Evolutionary conservation across 1,284 basidiomycete species (phyloP), one percentile per base, ranked within the genome.

Genomic region (Wolfiporia cocos): DNA sequence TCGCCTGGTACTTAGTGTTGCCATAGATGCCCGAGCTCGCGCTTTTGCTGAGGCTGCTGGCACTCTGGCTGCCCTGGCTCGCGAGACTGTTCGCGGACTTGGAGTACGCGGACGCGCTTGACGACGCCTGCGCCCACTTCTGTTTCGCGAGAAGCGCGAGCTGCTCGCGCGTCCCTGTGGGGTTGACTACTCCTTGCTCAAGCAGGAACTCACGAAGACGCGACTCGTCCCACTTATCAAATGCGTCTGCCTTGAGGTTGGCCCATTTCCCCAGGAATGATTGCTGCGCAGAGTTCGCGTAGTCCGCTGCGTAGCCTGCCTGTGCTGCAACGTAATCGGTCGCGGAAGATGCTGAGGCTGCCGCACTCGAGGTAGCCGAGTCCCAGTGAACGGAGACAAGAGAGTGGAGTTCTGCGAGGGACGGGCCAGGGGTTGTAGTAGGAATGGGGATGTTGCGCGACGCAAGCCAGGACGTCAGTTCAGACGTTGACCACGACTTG

Each of bases 131-230:
- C 9, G 66, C 63, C 51, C 84, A 85, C 61, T 80, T 76, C 53
- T 78, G 74, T 66, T 86, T 87, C 19, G 88, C 91, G 23, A 89
- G 71, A 14, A 86, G 66, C 14, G 83, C 70, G 23, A 96, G 79
- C 57, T 92, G 78, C 58, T 95, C 92, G 42, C 76, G 73, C 3
- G 81, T 81, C 3, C 86, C 84, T 19, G 75, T 73, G 11, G 92
- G 92, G 14, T 82, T 77, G 34, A 95, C 78, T 47, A 94, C 71
- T 34, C 92, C 92, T 50, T 92, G 82, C 56, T 90, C 78, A 44
- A 95, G 75, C n/a, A 96, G 71, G 65, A 86, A 94, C 50, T 86
- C 69, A 52, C 91, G 77, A 21, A 95, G 70, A 36, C 75, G 74
- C 21, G 79, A 83, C 58, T 95, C 91, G 55, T 87, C 79, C 91